Percentiles rank a stretch among this genome's conserved stretches.
Evolutionary conservation across 2,329 filamentous ascomycete genomes (phyloP).

Genomic region (Elsinoe arachidis): DNA sequence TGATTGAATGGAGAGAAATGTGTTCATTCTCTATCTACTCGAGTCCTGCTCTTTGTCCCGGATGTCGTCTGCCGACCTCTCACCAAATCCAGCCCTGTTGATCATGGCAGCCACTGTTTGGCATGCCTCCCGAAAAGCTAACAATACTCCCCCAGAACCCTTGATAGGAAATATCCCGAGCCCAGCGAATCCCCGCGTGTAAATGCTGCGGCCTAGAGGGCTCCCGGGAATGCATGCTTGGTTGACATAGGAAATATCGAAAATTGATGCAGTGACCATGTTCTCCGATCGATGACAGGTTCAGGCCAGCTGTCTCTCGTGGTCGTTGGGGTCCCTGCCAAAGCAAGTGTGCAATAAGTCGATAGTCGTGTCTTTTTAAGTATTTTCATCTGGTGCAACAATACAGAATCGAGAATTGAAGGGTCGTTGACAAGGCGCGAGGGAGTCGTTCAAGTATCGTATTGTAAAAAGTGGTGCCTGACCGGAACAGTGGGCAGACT

Average conservation of each 20-base stretch:
- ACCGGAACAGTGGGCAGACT: neutral
- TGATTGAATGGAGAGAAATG: neutral
- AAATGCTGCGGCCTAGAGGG: neutral
- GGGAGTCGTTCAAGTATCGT: neutral
- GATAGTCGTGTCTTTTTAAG: slow-evolving; percentile 3
- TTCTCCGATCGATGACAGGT: neutral
- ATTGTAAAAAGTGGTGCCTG: neutral
- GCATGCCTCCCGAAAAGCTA: neutral
- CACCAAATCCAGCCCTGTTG: neutral
- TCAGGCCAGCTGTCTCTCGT: slow-evolving; percentile 8
- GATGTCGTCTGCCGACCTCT: neutral
- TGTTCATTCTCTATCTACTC: slow-evolving; percentile 8
- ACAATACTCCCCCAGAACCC: neutral
- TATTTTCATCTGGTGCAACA: neutral
- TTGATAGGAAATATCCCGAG: neutral
- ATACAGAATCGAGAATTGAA: slow-evolving; percentile 11
- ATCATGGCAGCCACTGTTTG: neutral
- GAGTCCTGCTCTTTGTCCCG: neutral
- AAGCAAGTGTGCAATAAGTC: neutral
- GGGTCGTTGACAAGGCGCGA: neutral
- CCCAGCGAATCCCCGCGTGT: neutral
- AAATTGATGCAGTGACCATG: neutral
- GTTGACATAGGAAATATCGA: slow-evolving; percentile 1
- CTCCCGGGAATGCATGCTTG: neutral
- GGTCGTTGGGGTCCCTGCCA: neutral